These are phyloP conservation scores for Thelonectria rubi DNA, from an alignment of 2,329 filamentous ascomycete species.

Conservation along the genomic window DNA sequence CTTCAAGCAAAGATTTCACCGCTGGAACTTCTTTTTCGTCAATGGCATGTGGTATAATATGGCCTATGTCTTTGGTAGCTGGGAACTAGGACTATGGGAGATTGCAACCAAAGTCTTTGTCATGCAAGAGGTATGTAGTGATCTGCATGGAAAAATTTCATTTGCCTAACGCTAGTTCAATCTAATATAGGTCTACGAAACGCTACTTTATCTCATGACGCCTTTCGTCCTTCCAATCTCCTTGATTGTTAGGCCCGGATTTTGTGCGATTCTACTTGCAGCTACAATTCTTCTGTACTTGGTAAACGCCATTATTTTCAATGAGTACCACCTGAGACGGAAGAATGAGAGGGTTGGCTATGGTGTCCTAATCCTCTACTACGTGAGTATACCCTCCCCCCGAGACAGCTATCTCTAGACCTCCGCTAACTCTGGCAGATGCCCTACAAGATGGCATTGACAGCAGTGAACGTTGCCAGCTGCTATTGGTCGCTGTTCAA, in stretches of 20 bases:
- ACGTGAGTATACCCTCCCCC: slow-evolving; percentile 3
- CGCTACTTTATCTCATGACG: slow-evolving; percentile 18
- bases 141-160: too few species aligned
- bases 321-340: slow-evolving; percentile 18
- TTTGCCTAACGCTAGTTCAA: not conserved
- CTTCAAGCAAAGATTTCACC: slow-evolving; percentile 24
- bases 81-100: slow-evolving; percentile 22
- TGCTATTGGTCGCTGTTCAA: slow-evolving; percentile 26
- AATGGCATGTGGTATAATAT: slow-evolving; percentile 23
- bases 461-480: slow-evolving; percentile 16
- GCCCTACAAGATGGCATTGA: slow-evolving; percentile 20
- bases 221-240: slow-evolving; percentile 24
- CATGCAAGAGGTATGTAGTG: slow-evolving; percentile 15
- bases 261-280: slow-evolving; percentile 12
- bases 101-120: slow-evolving; percentile 22
- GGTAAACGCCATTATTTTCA: slow-evolving; percentile 18
- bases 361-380: slow-evolving; percentile 16
- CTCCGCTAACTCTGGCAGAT: slow-evolving; percentile 11
- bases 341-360: slow-evolving; percentile 21
- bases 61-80: slow-evolving; percentile 21
- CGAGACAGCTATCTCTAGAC: too few species aligned
- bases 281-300: slow-evolving; percentile 8
- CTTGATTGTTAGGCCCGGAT: slow-evolving; percentile 7
- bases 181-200: slow-evolving; percentile 12
- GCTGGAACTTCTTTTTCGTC: slow-evolving; percentile 29